Base-by-base conservation (phyloP, 768 basidiomycete genomes). In the Rhizopogon vulgaris region DNA sequence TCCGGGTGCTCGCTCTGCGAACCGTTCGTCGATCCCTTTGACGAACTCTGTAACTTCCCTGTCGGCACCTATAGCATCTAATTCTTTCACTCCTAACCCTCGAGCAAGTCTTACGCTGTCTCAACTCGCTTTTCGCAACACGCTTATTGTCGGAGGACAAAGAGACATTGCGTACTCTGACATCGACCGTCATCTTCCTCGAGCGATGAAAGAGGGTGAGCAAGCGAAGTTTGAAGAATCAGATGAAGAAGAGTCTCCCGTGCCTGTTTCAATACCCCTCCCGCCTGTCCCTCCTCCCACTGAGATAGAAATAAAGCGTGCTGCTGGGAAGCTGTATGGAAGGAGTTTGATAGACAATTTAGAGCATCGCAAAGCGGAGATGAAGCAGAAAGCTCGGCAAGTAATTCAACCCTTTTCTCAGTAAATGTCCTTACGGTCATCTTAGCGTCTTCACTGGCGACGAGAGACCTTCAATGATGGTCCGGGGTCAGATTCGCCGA, bases 391-490 rank as follows among this genome's bases (percentile, higher is more conserved):
- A 67, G 83, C 90, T 67, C 78, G 94, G 94, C 94, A 71, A 58
- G 74, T 57, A n/a, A 32, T 10, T 37, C 4, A 15, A 46, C 10
- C 49, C 40, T 38, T 4, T 24, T 40, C 15, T 55, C 50, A n/a
- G 25, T 42, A 15, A n/a, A 22, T 11, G 10, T 25, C 34, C 36
- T 41, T 46, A 22, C 24, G 22, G 45, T 51, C 34, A 32, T 49
- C 25, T 37, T 18, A 95, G 94, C 50, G 85, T 90, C 12, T 96
- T 96, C 67, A 82, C 74, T 49, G 94, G 94, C 12, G 94, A 96
- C 61, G 78, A 87, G 57, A 76, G 93, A 52, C 91, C 94, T 9
- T 87, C 90, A 4, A 95, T 95, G 94, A 94, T 95, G 92, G 80
- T 84, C 32, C 80, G 93, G 55, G 72, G 74, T 36, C 68, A 71